Evolutionary conservation across 2,329 filamentous ascomycete genomes (phyloP).

Genomic region (Trichophyton mentagrophytes): DNA sequence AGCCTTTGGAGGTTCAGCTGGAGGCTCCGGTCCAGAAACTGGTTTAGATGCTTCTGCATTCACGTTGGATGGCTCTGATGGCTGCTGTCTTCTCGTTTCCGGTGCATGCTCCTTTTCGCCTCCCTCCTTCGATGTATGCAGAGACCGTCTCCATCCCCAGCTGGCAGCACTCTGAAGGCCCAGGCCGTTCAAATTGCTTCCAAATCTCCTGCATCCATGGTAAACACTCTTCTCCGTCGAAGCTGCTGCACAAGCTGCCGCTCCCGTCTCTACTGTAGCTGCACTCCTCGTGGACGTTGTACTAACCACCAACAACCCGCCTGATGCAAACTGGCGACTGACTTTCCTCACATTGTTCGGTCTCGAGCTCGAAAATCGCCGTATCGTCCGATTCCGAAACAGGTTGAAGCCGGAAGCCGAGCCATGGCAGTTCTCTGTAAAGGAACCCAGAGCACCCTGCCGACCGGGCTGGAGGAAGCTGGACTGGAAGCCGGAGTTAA

Average conservation of each 20-base stretch:
- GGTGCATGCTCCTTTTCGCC: neutral
- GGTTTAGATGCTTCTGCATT: neutral
- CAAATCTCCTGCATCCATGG: constrained; percentile 14
- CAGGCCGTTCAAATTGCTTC: constrained; percentile 10
- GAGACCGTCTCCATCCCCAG: constrained; percentile 20
- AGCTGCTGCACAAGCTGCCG: constrained; percentile 20
- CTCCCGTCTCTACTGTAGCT: constrained; percentile 22
- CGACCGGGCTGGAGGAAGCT: neutral
- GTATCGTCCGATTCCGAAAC: constrained; percentile 2
- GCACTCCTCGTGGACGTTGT: constrained; percentile 19
- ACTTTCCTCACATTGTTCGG: constrained; percentile 27
- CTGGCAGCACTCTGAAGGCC: constrained; percentile 12
- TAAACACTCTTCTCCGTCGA: constrained; percentile 21
- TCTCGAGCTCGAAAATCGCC: constrained; percentile 16
- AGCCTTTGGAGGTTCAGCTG: neutral
- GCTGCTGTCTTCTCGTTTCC: neutral
- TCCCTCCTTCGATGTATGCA: constrained; percentile 20
- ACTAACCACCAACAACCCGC: constrained; percentile 42
- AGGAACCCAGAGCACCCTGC: neutral
- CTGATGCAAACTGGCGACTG: constrained; percentile 42
- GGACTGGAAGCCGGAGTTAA: constrained; percentile 12
- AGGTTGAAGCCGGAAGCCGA: neutral
- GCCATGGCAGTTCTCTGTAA: constrained; percentile 2
- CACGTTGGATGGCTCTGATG: neutral
- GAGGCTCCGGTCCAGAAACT: neutral